Evolutionary conservation across 495 filamentous ascomycete genomes (phyloP).

Genomic region (Corynascus novoguineensis): DNA sequence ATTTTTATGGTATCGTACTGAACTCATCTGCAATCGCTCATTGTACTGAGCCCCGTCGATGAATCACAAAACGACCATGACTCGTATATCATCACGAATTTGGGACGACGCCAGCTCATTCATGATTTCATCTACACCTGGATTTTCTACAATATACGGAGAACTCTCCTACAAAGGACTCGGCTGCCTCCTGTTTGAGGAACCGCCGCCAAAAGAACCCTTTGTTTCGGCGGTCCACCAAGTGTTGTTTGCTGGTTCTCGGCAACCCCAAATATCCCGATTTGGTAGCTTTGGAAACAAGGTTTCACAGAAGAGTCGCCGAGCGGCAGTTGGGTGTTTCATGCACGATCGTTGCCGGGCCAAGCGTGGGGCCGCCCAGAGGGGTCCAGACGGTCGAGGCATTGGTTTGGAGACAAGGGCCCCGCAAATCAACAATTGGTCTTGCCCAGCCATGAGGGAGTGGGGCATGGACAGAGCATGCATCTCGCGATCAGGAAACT

Average conservation of each 20-base stretch:
- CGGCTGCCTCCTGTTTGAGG: no score
- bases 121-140: no score
- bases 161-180: no score
- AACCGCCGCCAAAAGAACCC: background rate
- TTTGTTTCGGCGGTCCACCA: background rate
- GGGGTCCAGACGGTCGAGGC: background rate
- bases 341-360: constrained; percentile 8
- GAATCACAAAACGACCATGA: no score
- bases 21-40: no score
- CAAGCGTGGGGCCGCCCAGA: background rate
- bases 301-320: constrained; percentile 4
- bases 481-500: background rate
- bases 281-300: constrained; percentile 9
- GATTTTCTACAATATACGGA: no score
- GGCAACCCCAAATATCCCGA: background rate
- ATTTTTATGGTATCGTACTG: no score
- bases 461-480: background rate
- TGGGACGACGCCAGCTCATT: no score
- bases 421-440: background rate
- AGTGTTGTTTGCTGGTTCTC: background rate
- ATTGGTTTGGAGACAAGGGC: background rate
- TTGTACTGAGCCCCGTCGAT: no score
- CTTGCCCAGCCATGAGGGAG: background rate
- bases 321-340: background rate
- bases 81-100: no score